Base-by-base conservation (phyloP, 2,329 filamentous ascomycete species). In the Xylaria sp. region DNA sequence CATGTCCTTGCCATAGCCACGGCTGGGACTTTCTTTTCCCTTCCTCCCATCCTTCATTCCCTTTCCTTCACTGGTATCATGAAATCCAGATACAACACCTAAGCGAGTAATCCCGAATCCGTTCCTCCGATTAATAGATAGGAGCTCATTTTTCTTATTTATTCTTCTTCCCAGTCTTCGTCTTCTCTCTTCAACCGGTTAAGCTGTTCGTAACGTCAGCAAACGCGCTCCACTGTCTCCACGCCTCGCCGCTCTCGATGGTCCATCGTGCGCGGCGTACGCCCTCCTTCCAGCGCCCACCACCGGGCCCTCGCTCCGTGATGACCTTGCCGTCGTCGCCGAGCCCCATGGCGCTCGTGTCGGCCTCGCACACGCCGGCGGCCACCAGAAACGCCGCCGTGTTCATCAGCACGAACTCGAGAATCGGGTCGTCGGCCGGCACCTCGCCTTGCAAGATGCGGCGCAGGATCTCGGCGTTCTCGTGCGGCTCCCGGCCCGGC, bases 391-490 rank as follows among this genome's bases (percentile, higher is more conserved):
- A 76, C 1, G 92, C 91, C 0, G 93, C 92, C 1, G 93, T 90
- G 69, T 99, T 99, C 74, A 97, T 89, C 47, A 97, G 80, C 18
- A 99, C 91, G 68, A 99, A 99, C 69, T 96, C 88, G 57, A 97
- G 74, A 48, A 99, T 90, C 0, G 94, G 91, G 64, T 96, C 85
- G 63, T 96, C 85, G 9, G 82, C 81, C 1, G 85, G 76, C 43
- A 95, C 72, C 71, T 95, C 82, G 58, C 89, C 88, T 47, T 81
- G 79, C 52, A 99, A 74, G 40, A 99, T 88, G 57, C 81, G 82
- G 71, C 86, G 87, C 56, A 99, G 75, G 43, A 96, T 96, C 57
- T 81, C 81, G 0, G 94, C 94, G 69, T 99, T 99, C 73, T 96
- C 89, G 44, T 83, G 82, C 1, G 94, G 92, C 65, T 89, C 85